These are phyloP conservation scores for Dactylellina cionopaga DNA, from an alignment of 2,329 filamentous ascomycete genomes.

Conservation along the genomic window DNA sequence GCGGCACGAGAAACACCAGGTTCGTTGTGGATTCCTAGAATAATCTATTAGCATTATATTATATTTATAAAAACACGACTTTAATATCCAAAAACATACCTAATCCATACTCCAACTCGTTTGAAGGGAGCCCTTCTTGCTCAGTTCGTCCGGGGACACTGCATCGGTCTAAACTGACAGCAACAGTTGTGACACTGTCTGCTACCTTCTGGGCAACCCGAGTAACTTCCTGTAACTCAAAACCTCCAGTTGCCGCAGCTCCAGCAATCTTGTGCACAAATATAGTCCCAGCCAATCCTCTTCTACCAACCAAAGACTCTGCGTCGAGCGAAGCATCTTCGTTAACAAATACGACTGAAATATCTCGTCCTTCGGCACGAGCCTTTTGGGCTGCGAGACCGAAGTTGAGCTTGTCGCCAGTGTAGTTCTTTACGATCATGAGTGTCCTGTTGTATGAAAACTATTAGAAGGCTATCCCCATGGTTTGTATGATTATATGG, in stretches of 20 bases:
- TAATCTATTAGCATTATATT: background rate
- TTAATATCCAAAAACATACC: slow-evolving; percentile 58
- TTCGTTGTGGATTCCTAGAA: slow-evolving; percentile 75
- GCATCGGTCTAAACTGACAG: slow-evolving; percentile 66
- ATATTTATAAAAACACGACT: background rate
- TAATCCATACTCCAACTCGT: slow-evolving; percentile 72
- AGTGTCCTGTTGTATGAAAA: slow-evolving; percentile 84
- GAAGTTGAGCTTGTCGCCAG: slow-evolving; percentile 89
- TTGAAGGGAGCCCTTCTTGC: slow-evolving; percentile 54
- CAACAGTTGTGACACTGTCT: slow-evolving; percentile 66
- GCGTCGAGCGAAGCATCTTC: slow-evolving; percentile 85
- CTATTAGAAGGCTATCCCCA: slow-evolving; percentile 58
- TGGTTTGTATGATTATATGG: background rate
- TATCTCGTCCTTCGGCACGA: slow-evolving; percentile 76
- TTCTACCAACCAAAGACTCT: slow-evolving; percentile 86
- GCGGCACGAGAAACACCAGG: slow-evolving; percentile 66
- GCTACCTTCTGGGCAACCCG: slow-evolving; percentile 61
- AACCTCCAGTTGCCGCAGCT: slow-evolving; percentile 29
- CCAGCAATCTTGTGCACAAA: slow-evolving; percentile 64
- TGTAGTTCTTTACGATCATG: slow-evolving; percentile 95
- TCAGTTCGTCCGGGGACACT: slow-evolving; percentile 66
- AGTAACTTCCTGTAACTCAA: slow-evolving; percentile 15
- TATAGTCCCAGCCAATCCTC: slow-evolving; percentile 87
- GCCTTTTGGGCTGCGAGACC: slow-evolving; percentile 94
- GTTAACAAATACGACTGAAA: slow-evolving; percentile 90